Base-by-base conservation (phyloP, 1,139 yeast genomes). In the Fermentozyma sake region DNA sequence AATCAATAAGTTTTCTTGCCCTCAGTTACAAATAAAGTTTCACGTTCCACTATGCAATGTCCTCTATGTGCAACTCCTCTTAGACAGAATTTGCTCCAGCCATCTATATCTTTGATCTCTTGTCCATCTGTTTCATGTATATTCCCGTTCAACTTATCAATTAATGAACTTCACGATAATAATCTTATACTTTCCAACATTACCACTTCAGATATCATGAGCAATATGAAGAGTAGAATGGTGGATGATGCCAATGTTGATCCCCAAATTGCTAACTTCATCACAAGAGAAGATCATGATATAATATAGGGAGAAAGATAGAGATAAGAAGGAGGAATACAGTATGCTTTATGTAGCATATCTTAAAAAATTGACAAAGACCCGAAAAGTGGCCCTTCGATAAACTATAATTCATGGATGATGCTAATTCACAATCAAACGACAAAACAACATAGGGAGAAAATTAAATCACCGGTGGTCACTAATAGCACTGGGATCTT, bases 61-160 rank as follows among this genome's bases (percentile, higher is more conserved):
- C 65, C 65, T 3, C 27, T 55, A 18, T 58, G 65, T 33, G 23
- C 35, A 7, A 41, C 52, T 4, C 35, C 32, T 8, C 38, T 58
- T 21, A 39, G 31, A 18, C 55, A 52, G 34, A 52, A 52, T 27
- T 38, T 58, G 18, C 31, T 57, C 4, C 61, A 54, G 37, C 51
- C 59, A 2, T 37, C 42, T 4, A 30, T 55, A 23, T 46, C 55
- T 11, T 27, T 59, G 3, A 36, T 56, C 12, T 39, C 59, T 11
- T 59, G 66, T 33, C 52, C 62, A 1, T 34, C 37, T 6, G 49
- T 41, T 24, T 15, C 27, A 4, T 59, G 66, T 30, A 48, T 58
- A 1, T 59, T 45, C 33, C 66, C 66, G 7, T 57, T 58, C 39
- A 56, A 59, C 27, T 32, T 58, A 28, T 37, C 54, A 24, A 42